phyloP scores from a whole-genome alignment of 306 rosid genomes.

The Medicago arabica region DNA sequence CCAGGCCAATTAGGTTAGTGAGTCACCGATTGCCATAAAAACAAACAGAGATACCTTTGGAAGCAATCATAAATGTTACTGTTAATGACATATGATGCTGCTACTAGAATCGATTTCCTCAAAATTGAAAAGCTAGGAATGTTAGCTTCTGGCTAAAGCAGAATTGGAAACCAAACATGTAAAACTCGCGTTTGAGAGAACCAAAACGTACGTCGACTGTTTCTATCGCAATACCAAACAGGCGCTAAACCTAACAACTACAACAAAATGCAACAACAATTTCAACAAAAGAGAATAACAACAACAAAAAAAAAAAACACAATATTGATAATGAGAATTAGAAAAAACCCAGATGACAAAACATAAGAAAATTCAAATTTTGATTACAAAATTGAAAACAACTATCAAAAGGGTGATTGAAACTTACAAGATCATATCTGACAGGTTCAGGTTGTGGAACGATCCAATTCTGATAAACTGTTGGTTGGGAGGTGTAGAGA shows the following conservation, averaged over 20 bases:
- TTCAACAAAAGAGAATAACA: neutral
- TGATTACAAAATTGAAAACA: neutral
- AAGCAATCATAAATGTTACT: too few species aligned
- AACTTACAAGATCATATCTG: constrained; percentile 22
- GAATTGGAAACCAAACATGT: too few species aligned
- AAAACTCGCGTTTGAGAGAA: too few species aligned
- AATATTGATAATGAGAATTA: neutral
- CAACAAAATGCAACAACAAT: constrained; percentile 2
- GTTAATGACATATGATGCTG: too few species aligned
- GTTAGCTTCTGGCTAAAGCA: too few species aligned
- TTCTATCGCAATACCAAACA: too few species aligned
- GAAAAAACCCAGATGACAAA: constrained; percentile 20
- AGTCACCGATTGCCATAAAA: too few species aligned
- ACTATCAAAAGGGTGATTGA: neutral
- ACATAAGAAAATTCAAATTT: neutral
- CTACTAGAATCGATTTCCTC: too few species aligned
- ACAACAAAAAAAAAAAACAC: neutral
- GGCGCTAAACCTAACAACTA: constrained; percentile 20
- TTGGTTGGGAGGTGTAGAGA: neutral
- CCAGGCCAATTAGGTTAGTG: too few species aligned
- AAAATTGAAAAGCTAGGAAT: too few species aligned
- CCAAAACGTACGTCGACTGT: too few species aligned
- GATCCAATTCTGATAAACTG: constrained; percentile 33
- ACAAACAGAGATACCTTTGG: too few species aligned
- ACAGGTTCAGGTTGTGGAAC: constrained; percentile 7